These are phyloP conservation scores for Neoarthrinium moseri DNA, from an alignment of 2,329 filamentous ascomycete genomes.

Conservation along the genomic window DNA sequence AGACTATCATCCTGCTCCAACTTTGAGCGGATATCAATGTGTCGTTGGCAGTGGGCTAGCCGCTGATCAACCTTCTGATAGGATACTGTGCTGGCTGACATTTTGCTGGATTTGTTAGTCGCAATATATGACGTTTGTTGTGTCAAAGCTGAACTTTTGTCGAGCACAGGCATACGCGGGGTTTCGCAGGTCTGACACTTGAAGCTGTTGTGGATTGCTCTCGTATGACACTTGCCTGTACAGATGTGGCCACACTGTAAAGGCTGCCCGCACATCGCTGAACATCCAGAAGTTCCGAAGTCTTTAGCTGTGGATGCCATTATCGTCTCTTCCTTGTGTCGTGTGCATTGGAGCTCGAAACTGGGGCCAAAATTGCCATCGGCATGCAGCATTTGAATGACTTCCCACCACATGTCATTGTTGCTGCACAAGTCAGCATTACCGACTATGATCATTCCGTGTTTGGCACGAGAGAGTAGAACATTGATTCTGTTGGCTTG, in stretches of 20 bases:
- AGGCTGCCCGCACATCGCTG: conserved; percentile 45
- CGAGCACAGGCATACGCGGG: conserved; percentile 54
- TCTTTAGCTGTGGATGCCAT: conserved; percentile 53
- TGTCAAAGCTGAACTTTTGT: conserved; percentile 34
- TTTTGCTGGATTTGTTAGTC: too few relatives aligned
- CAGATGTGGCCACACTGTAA: conserved; percentile 49
- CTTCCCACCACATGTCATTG: conserved; percentile 63
- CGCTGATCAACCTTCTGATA: too few relatives aligned
- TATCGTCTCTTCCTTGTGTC: conserved; percentile 55
- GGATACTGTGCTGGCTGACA: too few relatives aligned
- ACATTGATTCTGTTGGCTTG: conserved; percentile 70
- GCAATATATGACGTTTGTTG: too few relatives aligned
- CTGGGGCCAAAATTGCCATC: conserved; percentile 45
- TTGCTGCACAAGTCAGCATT: conserved; percentile 56
- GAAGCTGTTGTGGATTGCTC: conserved; percentile 42
- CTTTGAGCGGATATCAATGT: too few relatives aligned
- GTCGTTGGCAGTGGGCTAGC: too few relatives aligned
- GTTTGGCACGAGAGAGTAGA: conserved; percentile 62
- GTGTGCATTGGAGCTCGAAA: conserved; percentile 59
- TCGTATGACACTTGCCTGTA: conserved; percentile 43
- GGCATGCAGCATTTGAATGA: conserved; percentile 50
- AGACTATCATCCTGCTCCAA: too few relatives aligned
- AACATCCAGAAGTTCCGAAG: conserved; percentile 64
- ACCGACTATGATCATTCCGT: conserved; percentile 72
- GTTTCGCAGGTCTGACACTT: conserved; percentile 45